These are phyloP conservation scores for Aureobasidium sp. DNA, from an alignment of 2,329 filamentous ascomycete genomes.

Conservation along the genomic window DNA sequence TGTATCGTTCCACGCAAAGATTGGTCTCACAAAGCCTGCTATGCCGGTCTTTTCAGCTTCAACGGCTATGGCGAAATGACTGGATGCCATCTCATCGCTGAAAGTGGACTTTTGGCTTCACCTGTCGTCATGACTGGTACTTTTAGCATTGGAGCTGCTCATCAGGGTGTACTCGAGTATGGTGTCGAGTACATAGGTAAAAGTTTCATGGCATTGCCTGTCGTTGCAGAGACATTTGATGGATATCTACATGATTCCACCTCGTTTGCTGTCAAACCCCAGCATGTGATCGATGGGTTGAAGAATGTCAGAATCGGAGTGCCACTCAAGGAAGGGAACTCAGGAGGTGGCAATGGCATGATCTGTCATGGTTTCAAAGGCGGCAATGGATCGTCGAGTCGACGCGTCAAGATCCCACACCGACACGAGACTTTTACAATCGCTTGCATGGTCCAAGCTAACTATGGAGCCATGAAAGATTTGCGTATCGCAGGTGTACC, in stretches of 20 bases:
- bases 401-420: neutral
- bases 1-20: neutral
- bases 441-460: neutral
- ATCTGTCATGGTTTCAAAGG: conserved; percentile 7
- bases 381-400: neutral
- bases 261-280: neutral
- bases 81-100: neutral
- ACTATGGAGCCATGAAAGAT: neutral
- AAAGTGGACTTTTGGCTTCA: neutral
- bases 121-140: neutral
- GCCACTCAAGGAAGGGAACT: neutral
- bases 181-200: neutral
- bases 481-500: neutral
- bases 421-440: neutral
- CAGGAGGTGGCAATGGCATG: neutral
- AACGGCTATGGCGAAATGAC: neutral
- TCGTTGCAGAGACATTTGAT: neutral
- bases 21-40: conserved; percentile 1
- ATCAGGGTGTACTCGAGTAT: neutral
- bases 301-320: neutral
- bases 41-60: neutral
- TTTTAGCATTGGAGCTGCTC: neutral
- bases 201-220: neutral
- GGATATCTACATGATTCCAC: neutral
- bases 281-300: neutral